Conservation (phyloP, 352 stramenopile genomes). For the Blastocystis sp. region DNA sequence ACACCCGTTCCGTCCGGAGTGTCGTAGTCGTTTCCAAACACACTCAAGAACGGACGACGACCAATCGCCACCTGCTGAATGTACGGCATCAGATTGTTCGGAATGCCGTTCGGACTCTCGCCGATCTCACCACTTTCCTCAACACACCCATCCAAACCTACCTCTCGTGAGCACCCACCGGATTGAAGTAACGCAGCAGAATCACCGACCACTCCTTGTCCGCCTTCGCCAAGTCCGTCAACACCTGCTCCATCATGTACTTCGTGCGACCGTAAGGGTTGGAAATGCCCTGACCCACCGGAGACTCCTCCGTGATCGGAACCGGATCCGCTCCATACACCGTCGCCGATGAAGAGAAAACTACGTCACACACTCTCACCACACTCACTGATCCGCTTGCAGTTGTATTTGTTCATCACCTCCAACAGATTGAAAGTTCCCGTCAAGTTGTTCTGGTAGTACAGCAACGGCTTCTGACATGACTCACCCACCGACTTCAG, state of each 20-base stretch:
- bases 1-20: constrained; percentile 76
- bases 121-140: constrained; percentile 64
- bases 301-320: constrained; percentile 56
- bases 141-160: constrained; percentile 56
- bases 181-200: constrained; percentile 80
- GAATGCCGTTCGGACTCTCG: constrained; percentile 75
- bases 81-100: constrained; percentile 81
- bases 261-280: constrained; percentile 79
- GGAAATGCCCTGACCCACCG: constrained; percentile 43
- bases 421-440: constrained; percentile 69
- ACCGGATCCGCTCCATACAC: constrained; percentile 68
- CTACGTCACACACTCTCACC: constrained; percentile 39
- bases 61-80: constrained; percentile 74
- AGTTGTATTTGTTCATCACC: constrained; percentile 65
- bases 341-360: constrained; percentile 73
- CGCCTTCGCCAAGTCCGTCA: constrained; percentile 64
- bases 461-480: constrained; percentile 66
- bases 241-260: constrained; percentile 79
- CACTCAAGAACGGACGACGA: constrained; percentile 68
- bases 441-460: constrained; percentile 75
- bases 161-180: constrained; percentile 72
- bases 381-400: constrained; percentile 59
- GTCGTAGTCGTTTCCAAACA: constrained; percentile 78
- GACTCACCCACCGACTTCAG: constrained; percentile 76
- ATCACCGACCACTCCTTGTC: constrained; percentile 66